phyloP scores from a whole-genome alignment of 1,284 basidiomycete genomes.

The Sporisorium iseilematis-ciliati region DNA sequence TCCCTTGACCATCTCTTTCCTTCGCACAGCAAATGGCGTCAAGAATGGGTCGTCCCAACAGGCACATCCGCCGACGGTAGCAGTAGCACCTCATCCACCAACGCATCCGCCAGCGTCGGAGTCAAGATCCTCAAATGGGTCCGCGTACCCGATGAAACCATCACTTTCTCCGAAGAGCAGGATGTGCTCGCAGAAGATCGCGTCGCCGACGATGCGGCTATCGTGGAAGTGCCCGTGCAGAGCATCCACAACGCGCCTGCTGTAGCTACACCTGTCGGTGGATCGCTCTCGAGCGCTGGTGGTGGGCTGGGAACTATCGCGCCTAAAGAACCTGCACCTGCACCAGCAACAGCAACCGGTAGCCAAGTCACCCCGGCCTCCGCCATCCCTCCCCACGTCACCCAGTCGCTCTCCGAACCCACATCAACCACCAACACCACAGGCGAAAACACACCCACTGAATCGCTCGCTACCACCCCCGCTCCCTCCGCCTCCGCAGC shows the following conservation, averaged over 20 bases:
- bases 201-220: conserved; percentile 29
- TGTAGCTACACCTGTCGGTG: conserved; percentile 10
- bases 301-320: conserved; percentile 46
- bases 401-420: conserved; percentile 20
- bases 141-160: conserved; percentile 6
- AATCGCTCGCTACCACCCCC: conserved; percentile 24
- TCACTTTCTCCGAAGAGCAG: conserved; percentile 40
- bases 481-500: conserved; percentile 6
- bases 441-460: conserved; percentile 20
- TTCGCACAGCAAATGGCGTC: conserved; percentile 39
- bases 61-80: conserved; percentile 13
- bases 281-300: conserved; percentile 17
- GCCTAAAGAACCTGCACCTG: conserved; percentile 26
- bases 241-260: conserved; percentile 47
- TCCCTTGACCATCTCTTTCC: background rate
- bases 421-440: conserved; percentile 23
- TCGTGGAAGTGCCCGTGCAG: conserved; percentile 45
- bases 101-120: conserved; percentile 11
- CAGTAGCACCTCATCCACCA: conserved; percentile 11
- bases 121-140: conserved; percentile 50
- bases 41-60: conserved; percentile 32
- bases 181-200: conserved; percentile 40
- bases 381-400: conserved; percentile 35
- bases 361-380: conserved; percentile 20
- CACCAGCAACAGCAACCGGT: conserved; percentile 6